Evolutionary conservation across 73 alveolate species (phyloP).

Genomic region (Paramecium tetraurelia): DNA sequence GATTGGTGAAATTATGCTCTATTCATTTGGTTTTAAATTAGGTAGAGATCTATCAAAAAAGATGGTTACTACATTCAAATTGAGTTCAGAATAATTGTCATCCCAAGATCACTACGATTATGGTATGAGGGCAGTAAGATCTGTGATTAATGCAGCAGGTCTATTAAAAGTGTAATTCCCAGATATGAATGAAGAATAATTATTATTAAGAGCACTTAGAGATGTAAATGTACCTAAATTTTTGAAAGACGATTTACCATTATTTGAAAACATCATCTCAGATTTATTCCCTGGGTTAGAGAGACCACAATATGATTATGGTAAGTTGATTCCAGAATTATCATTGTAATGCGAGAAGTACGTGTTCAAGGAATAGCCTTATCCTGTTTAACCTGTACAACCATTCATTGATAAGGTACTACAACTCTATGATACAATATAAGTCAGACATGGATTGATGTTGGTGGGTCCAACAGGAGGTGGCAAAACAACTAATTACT

Average conservation of each 20-base stretch:
- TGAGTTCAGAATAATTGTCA: conserved; percentile 94
- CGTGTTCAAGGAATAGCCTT: background rate
- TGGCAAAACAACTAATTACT: conserved; percentile 98
- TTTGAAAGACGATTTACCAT: conserved; percentile 98
- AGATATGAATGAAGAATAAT: conserved; percentile 81
- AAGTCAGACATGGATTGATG: conserved; percentile 99
- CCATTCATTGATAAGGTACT: conserved; percentile 92
- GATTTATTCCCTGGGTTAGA: conserved; percentile 99
- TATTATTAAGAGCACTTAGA: conserved; percentile 93
- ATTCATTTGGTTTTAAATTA: conserved; percentile 58
- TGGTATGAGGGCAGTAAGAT: conserved; percentile 99
- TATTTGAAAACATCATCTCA: conserved; percentile 95
- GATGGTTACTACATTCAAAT: conserved; percentile 71
- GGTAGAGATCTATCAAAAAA: conserved; percentile 68
- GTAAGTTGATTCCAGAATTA: conserved; percentile 67
- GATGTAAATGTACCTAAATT: conserved; percentile 99
- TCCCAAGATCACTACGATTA: conserved; percentile 98
- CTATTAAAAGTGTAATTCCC: conserved; percentile 92
- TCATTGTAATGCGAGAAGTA: conserved; percentile 27
- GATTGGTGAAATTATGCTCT: conserved; percentile 66
- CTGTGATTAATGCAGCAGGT: conserved; percentile 99
- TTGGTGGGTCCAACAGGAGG: conserved; percentile 99
- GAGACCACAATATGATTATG: conserved; percentile 94
- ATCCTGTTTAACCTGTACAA: conserved; percentile 77
- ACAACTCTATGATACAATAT: conserved; percentile 96